These are phyloP conservation scores for Nemania serpens DNA, from an alignment of 2,329 filamentous ascomycete genomes.

Conservation along the genomic window DNA sequence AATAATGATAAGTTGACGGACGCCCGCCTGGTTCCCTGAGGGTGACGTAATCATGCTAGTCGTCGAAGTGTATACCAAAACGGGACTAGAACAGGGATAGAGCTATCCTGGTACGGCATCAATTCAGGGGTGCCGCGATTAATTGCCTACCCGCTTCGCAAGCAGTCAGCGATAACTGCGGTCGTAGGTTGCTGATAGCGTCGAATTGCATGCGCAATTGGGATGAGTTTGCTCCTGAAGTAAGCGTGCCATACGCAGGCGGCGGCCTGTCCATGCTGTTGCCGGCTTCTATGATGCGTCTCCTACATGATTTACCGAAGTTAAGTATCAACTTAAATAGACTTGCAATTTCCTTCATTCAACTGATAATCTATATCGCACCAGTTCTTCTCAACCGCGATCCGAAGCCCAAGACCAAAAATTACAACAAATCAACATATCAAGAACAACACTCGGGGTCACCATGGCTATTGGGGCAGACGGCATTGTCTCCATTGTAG, in stretches of 20 bases:
- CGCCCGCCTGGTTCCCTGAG: neutral
- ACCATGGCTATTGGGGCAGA: neutral
- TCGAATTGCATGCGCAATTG: conserved; percentile 1
- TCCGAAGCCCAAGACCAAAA: neutral
- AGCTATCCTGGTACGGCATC: neutral
- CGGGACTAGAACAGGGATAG: neutral
- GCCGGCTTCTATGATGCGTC: neutral
- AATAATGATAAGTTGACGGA: neutral
- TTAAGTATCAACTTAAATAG: neutral
- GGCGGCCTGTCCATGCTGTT: neutral
- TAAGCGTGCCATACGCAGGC: neutral
- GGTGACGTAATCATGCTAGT: neutral
- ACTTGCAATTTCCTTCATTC: neutral
- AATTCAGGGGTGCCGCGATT: neutral
- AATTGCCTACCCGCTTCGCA: neutral
- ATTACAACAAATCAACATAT: neutral
- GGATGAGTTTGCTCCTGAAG: neutral
- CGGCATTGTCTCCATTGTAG: conserved; percentile 1
- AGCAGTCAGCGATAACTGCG: neutral
- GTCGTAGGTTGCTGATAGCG: neutral
- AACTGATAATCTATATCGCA: neutral
- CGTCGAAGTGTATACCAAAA: conserved; percentile 7
- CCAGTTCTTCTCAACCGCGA: neutral
- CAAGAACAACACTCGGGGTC: neutral
- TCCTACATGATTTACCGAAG: neutral